Percentiles rank a stretch among this genome's conserved stretches.
Evolutionary conservation across 2,329 filamentous ascomycete species (phyloP).

Genomic region (Aspergillus jensenii): DNA sequence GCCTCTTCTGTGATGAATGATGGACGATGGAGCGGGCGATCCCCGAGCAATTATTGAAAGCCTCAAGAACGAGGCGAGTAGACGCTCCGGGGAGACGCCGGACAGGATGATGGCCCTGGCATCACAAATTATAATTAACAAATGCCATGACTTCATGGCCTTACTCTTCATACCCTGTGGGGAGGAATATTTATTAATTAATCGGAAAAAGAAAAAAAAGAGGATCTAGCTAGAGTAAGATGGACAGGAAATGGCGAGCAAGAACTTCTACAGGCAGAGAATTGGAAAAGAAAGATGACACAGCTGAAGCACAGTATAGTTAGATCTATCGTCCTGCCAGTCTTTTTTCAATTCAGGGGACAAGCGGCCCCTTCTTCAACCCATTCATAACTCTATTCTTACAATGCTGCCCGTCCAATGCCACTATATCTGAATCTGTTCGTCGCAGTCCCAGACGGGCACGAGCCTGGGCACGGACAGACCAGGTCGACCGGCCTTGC

Average conservation of each 20-base stretch:
- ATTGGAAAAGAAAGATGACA: constrained; percentile 1
- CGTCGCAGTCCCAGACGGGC: background rate
- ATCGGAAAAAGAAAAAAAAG: constrained; percentile 6
- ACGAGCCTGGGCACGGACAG: background rate
- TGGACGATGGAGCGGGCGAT: constrained; percentile 1
- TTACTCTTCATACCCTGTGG: background rate
- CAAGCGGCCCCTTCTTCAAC: background rate
- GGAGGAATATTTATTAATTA: constrained; percentile 2
- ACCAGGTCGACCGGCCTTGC: background rate
- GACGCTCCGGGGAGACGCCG: background rate
- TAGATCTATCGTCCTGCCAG: background rate
- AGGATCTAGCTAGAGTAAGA: background rate
- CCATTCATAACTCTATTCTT: constrained; percentile 4
- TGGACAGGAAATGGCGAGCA: background rate
- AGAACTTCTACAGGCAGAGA: background rate
- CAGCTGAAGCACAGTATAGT: background rate
- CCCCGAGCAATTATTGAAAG: constrained; percentile 14
- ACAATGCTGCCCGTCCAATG: background rate
- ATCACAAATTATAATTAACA: constrained; percentile 2
- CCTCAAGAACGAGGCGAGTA: constrained; percentile 9
- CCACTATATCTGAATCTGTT: background rate
- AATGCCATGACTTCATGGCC: background rate
- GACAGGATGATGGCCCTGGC: constrained; percentile 2
- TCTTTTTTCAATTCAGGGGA: background rate
- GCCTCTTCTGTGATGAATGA: background rate